Percentiles rank a stretch among this genome's conserved stretches.
Conservation (phyloP, 2,329 filamentous ascomycete species). For the Lojkania enalia region DNA sequence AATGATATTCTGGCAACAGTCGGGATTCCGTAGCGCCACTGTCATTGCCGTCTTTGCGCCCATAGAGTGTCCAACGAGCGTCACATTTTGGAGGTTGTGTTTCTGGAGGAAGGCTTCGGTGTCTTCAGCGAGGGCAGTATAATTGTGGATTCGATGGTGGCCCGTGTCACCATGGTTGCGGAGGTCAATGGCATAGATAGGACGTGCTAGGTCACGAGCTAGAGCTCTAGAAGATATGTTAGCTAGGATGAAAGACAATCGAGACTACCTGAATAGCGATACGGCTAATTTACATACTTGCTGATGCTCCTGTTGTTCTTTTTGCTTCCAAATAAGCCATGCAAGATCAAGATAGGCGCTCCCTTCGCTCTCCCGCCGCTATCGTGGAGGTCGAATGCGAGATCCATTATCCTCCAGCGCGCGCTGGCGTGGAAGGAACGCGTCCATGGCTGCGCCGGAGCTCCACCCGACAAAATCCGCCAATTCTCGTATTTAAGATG, state of each 20-base stretch:
- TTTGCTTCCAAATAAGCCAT: conserved; percentile 93
- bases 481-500: not conserved
- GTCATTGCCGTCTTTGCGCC: conserved; percentile 94
- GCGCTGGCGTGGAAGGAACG: conserved; percentile 12
- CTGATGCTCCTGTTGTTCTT: conserved; percentile 93
- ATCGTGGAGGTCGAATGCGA: conserved; percentile 42
- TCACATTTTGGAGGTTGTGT: conserved; percentile 69
- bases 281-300: conserved; percentile 66
- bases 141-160: conserved; percentile 76
- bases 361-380: conserved; percentile 40
- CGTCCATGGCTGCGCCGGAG: not conserved
- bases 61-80: conserved; percentile 94
- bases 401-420: conserved; percentile 30
- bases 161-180: conserved; percentile 93
- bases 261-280: not conserved
- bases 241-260: not conserved
- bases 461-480: not conserved
- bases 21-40: conserved; percentile 72
- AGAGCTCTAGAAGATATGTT: conserved; percentile 62
- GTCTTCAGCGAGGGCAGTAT: conserved; percentile 79
- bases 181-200: conserved; percentile 84
- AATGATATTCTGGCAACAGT: conserved; percentile 70
- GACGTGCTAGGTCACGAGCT: conserved; percentile 76
- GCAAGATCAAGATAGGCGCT: conserved; percentile 82
- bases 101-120: conserved; percentile 75